Base-by-base conservation (phyloP, 2,329 filamentous ascomycete genomes). In the Davidsoniella eucalypti region DNA sequence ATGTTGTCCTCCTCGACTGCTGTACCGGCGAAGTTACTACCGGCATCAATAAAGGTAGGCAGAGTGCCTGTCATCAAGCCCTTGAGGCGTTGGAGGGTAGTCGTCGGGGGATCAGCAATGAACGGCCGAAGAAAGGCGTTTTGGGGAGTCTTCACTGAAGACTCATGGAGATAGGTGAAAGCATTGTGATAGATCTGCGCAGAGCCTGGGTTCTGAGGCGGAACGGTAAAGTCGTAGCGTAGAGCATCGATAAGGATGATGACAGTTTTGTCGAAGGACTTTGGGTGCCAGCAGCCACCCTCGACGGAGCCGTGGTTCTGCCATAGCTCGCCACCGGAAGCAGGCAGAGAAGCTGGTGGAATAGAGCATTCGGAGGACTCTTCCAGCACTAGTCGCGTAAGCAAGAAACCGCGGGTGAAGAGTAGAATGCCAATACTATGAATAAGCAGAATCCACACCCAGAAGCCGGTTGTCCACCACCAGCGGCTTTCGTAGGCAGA, bases 161-260 rank as follows among this genome's bases (percentile, higher is more conserved):
- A 87, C 59, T 94, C 85, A 67, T 95, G 82, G 23, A 96, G 69
- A 49, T 94, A 77, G 1, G 87, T 85, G 33, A 98, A 75, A 5
- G 87, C 83, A 62, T 98, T 84, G 64, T 95, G 88, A 63, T 86
- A 98, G 21, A 61, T 61, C 60, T 57, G 71, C 64, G 73, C 57
- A 33, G 57, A 55, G 41, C 58, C 56, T n/a, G 58, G 51, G 52
- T 75, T 67, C 42, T 70, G 66, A 54, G 83, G 81, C 0, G 92
- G 92, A 9, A 96, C 78, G 0, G 90, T 93, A 59, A 98, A 98
- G 64, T 98, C 92, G 66, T 98, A 98, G 54, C 92, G 82, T 52
- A 98, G 72, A 49, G 92, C 92, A 64, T 98, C 92, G 52, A 98
- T 83, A 47, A 98, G 69, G 51, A 98, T 76, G 21, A 98, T 75